These are phyloP conservation scores for Zychaea mexicana DNA, from an alignment of 371 early-diverging fungal genomes.

Conservation along the genomic window DNA sequence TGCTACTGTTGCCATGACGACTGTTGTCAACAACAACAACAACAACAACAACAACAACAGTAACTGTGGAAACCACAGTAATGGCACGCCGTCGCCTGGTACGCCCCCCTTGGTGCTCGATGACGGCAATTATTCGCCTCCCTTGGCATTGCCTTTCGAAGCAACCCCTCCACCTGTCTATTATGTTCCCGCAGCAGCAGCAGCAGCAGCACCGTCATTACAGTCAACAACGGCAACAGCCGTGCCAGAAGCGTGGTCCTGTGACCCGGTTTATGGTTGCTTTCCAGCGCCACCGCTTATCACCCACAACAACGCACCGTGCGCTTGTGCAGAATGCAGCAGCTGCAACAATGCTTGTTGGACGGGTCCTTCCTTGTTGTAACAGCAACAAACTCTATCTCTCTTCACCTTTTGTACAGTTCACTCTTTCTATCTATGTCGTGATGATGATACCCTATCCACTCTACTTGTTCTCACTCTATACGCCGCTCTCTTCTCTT, in stretches of 20 bases:
- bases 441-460: too few relatives aligned
- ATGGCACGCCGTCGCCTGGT: too few relatives aligned
- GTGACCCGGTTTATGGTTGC: not conserved
- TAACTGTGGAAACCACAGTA: too few relatives aligned
- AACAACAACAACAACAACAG: not conserved
- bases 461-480: too few relatives aligned
- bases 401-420: not conserved
- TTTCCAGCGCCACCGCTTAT: not conserved
- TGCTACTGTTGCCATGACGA: not conserved
- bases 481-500: too few relatives aligned
- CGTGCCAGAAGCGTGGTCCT: not conserved
- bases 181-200: not conserved
- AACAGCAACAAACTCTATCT: not conserved
- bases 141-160: not conserved
- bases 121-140: not conserved
- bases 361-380: not conserved
- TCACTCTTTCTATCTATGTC: not conserved
- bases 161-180: constrained; percentile 4
- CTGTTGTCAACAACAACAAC: not conserved
- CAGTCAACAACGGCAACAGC: not conserved
- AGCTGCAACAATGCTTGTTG: not conserved
- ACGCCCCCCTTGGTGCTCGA: not conserved
- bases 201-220: not conserved
- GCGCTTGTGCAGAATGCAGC: constrained; percentile 1
- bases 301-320: not conserved